These are phyloP conservation scores for Syncephalastrum contaminatum DNA, from an alignment of 371 early-diverging fungal genomes.

Conservation along the genomic window DNA sequence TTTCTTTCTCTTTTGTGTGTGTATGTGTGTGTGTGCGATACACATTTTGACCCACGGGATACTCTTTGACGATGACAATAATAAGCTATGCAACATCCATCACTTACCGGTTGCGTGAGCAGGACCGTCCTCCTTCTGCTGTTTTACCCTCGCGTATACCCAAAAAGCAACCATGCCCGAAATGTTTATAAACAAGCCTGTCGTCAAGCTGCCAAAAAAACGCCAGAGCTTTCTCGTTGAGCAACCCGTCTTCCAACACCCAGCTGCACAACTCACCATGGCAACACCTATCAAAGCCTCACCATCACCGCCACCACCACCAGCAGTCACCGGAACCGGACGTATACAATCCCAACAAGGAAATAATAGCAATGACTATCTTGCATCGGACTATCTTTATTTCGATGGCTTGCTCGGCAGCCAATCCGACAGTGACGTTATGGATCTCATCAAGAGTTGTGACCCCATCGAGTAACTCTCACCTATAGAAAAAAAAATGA, in stretches of 20 bases:
- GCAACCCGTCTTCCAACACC: not conserved
- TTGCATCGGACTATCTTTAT: conserved; percentile 23
- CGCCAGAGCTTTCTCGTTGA: conserved; percentile 7
- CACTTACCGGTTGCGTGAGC: too few species aligned
- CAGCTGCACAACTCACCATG: not conserved
- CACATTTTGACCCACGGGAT: too few species aligned
- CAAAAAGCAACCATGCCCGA: conserved; percentile 6
- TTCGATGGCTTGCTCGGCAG: conserved; percentile 22
- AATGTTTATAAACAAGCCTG: conserved; percentile 8
- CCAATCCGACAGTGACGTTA: conserved; percentile 31
- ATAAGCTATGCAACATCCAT: too few species aligned
- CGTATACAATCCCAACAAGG: not conserved
- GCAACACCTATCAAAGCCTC: not conserved
- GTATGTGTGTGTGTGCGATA: too few species aligned
- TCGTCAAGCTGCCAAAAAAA: conserved; percentile 14
- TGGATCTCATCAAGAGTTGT: conserved; percentile 28
- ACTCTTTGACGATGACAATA: too few species aligned
- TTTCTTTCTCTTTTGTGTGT: too few species aligned
- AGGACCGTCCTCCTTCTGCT: too few species aligned
- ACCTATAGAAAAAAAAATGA: too few species aligned
- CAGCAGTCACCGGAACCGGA: conserved; percentile 1
- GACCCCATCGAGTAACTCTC: conserved; percentile 32
- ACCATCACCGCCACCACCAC: not conserved
- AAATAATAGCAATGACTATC: conserved; percentile 1
- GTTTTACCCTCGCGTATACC: too few species aligned